Evolutionary conservation across 768 basidiomycete genomes (phyloP).

Genomic region (Lactarius vividus): DNA sequence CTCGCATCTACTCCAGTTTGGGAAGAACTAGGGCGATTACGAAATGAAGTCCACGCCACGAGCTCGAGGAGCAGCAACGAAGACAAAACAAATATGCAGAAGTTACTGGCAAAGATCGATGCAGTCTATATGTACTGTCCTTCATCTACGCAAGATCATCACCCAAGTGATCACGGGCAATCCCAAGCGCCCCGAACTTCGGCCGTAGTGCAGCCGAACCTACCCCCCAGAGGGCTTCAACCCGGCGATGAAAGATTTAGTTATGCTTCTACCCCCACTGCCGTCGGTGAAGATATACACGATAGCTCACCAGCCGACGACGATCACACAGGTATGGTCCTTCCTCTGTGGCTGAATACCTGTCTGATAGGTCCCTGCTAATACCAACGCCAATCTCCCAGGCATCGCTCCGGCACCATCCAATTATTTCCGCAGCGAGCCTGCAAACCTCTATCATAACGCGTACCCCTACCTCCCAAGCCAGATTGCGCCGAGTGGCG

Average conservation of each 20-base stretch:
- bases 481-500: background rate
- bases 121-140: background rate
- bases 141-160: background rate
- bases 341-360: background rate
- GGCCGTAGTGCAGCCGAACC: background rate
- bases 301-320: background rate
- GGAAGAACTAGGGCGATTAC: background rate
- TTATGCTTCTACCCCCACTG: background rate
- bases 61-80: background rate
- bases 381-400: background rate
- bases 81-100: background rate
- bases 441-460: background rate
- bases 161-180: background rate
- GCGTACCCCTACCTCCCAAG: background rate
- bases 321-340: background rate
- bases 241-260: background rate
- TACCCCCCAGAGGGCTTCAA: background rate
- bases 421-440: background rate
- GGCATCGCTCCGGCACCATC: background rate
- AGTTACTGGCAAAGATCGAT: background rate
- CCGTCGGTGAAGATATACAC: background rate
- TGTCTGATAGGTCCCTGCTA: background rate
- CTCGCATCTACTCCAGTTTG: background rate
- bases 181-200: no score
- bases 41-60: background rate